These are phyloP conservation scores for Jamesozyma piceae DNA, from an alignment of 805 yeast species.

Conservation along the genomic window DNA sequence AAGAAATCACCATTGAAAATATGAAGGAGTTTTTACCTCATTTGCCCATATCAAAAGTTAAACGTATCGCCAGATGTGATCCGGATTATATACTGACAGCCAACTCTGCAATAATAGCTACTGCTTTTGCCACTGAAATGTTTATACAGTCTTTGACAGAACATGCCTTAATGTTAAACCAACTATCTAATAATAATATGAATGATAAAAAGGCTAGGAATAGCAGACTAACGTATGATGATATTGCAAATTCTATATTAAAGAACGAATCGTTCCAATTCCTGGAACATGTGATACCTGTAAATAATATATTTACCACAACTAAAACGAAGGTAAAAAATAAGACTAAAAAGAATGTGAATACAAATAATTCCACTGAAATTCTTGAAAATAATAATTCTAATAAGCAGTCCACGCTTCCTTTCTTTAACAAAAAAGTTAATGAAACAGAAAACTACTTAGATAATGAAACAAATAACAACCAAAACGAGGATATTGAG, in stretches of 20 bases:
- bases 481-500: background rate
- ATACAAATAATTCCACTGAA: background rate
- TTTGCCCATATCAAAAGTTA: slow-evolving; percentile 23
- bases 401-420: slow-evolving; percentile 1
- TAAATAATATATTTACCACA: slow-evolving; percentile 1
- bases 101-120: slow-evolving; percentile 21
- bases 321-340: background rate
- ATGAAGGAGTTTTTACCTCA: slow-evolving; percentile 1
- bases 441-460: too few relatives aligned
- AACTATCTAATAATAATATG: slow-evolving; percentile 6
- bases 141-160: slow-evolving; percentile 23
- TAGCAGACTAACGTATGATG: slow-evolving; percentile 17
- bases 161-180: slow-evolving; percentile 17
- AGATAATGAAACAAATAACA: background rate
- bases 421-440: background rate
- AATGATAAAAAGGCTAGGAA: background rate
- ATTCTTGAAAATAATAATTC: background rate
- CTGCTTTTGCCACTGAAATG: slow-evolving; percentile 24
- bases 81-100: slow-evolving; percentile 20
- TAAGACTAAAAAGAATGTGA: background rate
- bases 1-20: background rate
- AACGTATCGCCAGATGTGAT: slow-evolving; percentile 24
- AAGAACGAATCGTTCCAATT: slow-evolving; percentile 20
- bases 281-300: slow-evolving; percentile 21
- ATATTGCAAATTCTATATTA: slow-evolving; percentile 14